A percentile compares a stretch with the other conserved stretches of the same genome.
phyloP scores from a whole-genome alignment of 345 rosid species.

The Lenwebbia sp. region DNA sequence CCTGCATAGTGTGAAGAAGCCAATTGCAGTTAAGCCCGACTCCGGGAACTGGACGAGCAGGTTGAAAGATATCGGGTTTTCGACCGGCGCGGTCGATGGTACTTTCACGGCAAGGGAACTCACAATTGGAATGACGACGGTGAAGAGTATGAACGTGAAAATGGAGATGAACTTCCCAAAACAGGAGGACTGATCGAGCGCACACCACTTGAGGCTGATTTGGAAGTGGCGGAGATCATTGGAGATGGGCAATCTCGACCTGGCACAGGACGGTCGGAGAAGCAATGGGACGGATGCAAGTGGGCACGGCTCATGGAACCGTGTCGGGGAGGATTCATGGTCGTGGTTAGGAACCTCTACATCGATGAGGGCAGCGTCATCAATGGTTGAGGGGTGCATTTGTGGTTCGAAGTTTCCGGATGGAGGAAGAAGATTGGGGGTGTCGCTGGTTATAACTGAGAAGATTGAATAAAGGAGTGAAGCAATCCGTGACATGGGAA shows the following conservation, averaged over 20 bases:
- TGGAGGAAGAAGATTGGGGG: not conserved
- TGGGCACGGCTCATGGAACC: not conserved
- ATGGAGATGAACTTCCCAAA: conserved; percentile 37
- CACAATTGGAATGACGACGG: conserved; percentile 34
- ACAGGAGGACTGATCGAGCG: conserved; percentile 59
- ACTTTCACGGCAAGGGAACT: conserved; percentile 17
- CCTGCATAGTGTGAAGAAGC: conserved; percentile 39
- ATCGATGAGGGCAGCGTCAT: not conserved
- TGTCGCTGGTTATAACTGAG: not conserved
- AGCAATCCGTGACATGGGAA: not conserved
- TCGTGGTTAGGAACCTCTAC: not conserved
- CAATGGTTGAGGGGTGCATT: not conserved
- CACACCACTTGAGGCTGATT: conserved; percentile 50
- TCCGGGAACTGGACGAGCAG: conserved; percentile 53
- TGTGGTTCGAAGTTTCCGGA: not conserved
- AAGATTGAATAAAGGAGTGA: not conserved
- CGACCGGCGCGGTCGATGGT: conserved; percentile 14
- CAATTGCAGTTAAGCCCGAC: conserved; percentile 47
- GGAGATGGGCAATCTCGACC: conserved; percentile 21
- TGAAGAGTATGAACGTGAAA: conserved; percentile 26
- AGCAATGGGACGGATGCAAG: not conserved
- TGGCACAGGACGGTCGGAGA: conserved; percentile 10
- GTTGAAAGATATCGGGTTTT: conserved; percentile 36
- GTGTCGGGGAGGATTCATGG: not conserved
- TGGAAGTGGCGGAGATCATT: conserved; percentile 48